Conservation (phyloP, 768 basidiomycete species). For the Saitozyma podzolica region DNA sequence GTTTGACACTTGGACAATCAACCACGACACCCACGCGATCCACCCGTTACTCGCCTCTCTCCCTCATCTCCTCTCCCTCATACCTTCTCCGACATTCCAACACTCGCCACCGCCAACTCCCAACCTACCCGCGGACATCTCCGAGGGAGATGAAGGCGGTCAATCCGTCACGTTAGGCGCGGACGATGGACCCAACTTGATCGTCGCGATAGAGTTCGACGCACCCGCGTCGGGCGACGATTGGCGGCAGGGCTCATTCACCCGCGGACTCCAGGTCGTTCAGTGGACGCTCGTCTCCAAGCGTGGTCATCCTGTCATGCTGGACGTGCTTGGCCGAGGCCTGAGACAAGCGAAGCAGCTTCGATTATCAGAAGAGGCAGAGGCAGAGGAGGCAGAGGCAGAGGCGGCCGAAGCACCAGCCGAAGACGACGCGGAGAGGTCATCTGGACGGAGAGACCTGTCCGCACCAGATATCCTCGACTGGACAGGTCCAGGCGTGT, state of each 20-base stretch:
- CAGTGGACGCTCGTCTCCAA: slow-evolving; percentile 39
- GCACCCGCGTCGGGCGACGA: slow-evolving; percentile 9
- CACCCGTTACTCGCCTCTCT: slow-evolving; percentile 15
- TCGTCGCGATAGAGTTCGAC: slow-evolving; percentile 33
- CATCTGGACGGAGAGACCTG: too few relatives aligned
- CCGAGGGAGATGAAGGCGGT: not conserved
- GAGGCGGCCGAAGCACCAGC: slow-evolving; percentile 4
- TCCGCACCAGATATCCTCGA: slow-evolving; percentile 14
- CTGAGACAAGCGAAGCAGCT: slow-evolving; percentile 14
- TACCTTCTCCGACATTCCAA: too few relatives aligned
- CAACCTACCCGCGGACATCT: not conserved
- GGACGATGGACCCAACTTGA: slow-evolving; percentile 14
- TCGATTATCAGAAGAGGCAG: slow-evolving; percentile 4
- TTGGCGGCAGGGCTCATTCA: slow-evolving; percentile 26
- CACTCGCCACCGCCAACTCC: too few relatives aligned
- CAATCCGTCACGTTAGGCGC: not conserved
- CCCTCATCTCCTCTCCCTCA: slow-evolving; percentile 5
- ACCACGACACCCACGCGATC: not conserved
- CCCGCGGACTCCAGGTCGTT: slow-evolving; percentile 32
- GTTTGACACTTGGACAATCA: slow-evolving; percentile 25
- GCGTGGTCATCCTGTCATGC: slow-evolving; percentile 31
- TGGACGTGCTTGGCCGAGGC: slow-evolving; percentile 30
- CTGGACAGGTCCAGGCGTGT: slow-evolving; percentile 34
- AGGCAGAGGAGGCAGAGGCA: slow-evolving; percentile 6
- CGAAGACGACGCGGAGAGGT: not conserved